Conservation (phyloP, 176 grass and related monocot genomes). For the Oryza coarctata region DNA sequence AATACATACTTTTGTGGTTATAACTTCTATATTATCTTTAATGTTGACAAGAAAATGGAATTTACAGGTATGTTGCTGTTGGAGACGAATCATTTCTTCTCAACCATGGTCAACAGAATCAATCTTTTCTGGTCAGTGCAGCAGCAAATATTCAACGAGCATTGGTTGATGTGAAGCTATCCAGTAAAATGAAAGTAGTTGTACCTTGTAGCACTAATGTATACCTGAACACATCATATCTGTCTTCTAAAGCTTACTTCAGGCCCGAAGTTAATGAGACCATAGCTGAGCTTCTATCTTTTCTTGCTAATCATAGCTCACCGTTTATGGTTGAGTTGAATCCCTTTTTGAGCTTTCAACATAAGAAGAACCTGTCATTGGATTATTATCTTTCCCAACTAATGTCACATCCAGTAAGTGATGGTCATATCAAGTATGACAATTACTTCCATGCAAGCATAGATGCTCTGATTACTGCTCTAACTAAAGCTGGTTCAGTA, state of each 20-base stretch:
- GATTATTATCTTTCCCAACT: slow-evolving; percentile 73
- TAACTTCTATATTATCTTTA: background rate
- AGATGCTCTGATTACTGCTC: slow-evolving; percentile 74
- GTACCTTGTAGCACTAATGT: slow-evolving; percentile 73
- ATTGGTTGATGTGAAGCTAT: slow-evolving; percentile 63
- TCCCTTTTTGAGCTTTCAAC: slow-evolving; percentile 65
- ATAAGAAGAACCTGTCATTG: slow-evolving; percentile 76
- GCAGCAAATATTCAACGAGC: slow-evolving; percentile 71
- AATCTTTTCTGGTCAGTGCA: slow-evolving; percentile 69
- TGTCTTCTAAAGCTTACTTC: slow-evolving; percentile 76
- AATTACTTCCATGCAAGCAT: slow-evolving; percentile 87
- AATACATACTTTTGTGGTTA: background rate
- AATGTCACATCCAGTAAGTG: slow-evolving; percentile 63
- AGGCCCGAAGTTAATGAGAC: slow-evolving; percentile 83
- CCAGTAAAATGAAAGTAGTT: slow-evolving; percentile 73
- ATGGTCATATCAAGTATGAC: slow-evolving; percentile 72
- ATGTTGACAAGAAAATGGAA: slow-evolving; percentile 23
- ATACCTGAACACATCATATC: slow-evolving; percentile 62
- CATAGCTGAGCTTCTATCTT: slow-evolving; percentile 79
- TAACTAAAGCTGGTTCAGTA: slow-evolving; percentile 70
- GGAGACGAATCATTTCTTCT: slow-evolving; percentile 87
- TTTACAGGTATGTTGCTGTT: slow-evolving; percentile 73
- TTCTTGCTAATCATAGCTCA: slow-evolving; percentile 76
- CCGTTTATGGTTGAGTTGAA: slow-evolving; percentile 83
- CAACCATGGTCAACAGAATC: slow-evolving; percentile 58